Base-by-base conservation (phyloP, 179 eudicot genomes). In the Drosera spatulata region DNA sequence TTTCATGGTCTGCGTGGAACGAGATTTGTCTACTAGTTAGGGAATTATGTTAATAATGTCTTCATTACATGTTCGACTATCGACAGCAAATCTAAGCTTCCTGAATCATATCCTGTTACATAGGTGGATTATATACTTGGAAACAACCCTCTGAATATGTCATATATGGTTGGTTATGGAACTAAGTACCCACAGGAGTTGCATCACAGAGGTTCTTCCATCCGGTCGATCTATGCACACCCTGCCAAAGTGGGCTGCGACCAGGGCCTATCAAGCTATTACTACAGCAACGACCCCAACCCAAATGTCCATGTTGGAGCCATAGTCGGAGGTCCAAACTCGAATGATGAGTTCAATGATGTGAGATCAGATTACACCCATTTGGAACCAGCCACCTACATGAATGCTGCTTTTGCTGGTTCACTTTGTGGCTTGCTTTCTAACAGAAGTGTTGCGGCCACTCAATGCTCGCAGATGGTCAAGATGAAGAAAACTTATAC, bases 391-490 rank as follows among this genome's bases (percentile, higher is more conserved):
- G 67, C 82, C 39, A 74, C 79, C 46, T 78, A 78, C 42, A 11
- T 74, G 69, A 78, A 78, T 68, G 82, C 82, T 22, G 82, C 79
- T 41, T 78, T 78, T 68, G 76, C 71, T 60, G 82, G 79, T 61
- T 52, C 72, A 12, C 44, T 74, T 5, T 76, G 74, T 56, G 44
- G 60, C 52, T 49, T 49, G 52, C 52, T 49, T 49, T 49, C 52
- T 14, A 10, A 10, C 48, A 45, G 11, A 12, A 49, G 12, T 14
- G n/a, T 49, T 4, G 52, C n/a, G n/a, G n/a, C n/a, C n/a, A n/a
- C 52, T 10, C 52, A 49, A 4, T 49, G 52, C 12, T 49, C n/a
- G 3, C 52, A 49, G 8, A 7, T 49, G 11, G 6, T 10, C 13
- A 12, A 6, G 8, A 10, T 6, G 10, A 49, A 49, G 4, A 49